phyloP scores from a whole-genome alignment of 2,329 filamentous ascomycete genomes.

The Pseudogymnoascus sp. region DNA sequence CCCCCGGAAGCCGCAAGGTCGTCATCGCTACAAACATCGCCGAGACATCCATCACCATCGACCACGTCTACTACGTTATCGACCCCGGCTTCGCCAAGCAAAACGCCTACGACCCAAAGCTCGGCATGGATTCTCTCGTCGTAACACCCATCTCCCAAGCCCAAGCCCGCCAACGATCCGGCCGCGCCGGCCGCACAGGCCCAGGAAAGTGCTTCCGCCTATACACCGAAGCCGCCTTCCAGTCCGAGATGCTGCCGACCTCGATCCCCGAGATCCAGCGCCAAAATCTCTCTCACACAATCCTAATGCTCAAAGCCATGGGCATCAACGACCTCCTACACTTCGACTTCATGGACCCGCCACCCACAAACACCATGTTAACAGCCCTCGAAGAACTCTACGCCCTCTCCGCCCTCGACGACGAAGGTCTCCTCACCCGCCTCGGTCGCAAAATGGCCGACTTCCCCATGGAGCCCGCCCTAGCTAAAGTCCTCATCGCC shows the following conservation, averaged over 20 bases:
- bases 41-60: slow-evolving; percentile 95
- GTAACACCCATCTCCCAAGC: slow-evolving; percentile 96
- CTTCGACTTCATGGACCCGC: slow-evolving; percentile 99
- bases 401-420: slow-evolving; percentile 81
- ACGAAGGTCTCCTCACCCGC: slow-evolving; percentile 87
- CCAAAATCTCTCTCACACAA: slow-evolving; percentile 85
- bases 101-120: slow-evolving; percentile 91
- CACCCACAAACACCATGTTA: slow-evolving; percentile 95
- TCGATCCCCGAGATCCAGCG: slow-evolving; percentile 95
- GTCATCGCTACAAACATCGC: slow-evolving; percentile 98
- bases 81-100: slow-evolving; percentile 98
- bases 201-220: slow-evolving; percentile 93
- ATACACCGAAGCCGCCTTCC: slow-evolving; percentile 91
- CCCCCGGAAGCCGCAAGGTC: slow-evolving; percentile 78
- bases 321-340: slow-evolving; percentile 95
- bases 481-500: slow-evolving; percentile 84
- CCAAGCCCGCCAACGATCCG: slow-evolving; percentile 88
- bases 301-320: slow-evolving; percentile 98
- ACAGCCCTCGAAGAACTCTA: slow-evolving; percentile 94
- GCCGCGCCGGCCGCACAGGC: slow-evolving; percentile 86
- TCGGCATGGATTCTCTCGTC: slow-evolving; percentile 94
- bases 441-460: slow-evolving; percentile 96
- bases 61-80: slow-evolving; percentile 94
- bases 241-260: slow-evolving; percentile 94
- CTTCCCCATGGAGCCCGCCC: slow-evolving; percentile 91